phyloP scores from a whole-genome alignment of 306 rosid genomes.

The Luffa acutangula region DNA sequence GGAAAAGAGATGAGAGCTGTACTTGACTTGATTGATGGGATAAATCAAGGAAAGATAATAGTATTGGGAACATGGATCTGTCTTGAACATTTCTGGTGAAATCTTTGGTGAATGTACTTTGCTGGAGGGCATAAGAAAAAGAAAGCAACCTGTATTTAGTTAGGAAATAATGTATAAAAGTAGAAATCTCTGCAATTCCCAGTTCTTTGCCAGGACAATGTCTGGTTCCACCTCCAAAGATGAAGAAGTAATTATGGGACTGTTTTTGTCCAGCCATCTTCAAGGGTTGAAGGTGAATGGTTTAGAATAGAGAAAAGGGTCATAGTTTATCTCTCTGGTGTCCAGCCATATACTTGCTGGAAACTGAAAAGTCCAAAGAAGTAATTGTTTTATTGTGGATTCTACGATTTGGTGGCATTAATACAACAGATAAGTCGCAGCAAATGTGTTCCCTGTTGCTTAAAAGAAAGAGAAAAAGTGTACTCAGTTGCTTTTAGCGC shows the following conservation, averaged over 20 bases:
- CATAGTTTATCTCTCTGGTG: slow-evolving; percentile 86
- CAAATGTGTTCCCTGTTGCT: not conserved
- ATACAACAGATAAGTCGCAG: not conserved
- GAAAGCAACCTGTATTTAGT: slow-evolving; percentile 76
- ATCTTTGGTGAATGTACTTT: not conserved
- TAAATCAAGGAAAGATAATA: not conserved
- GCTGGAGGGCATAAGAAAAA: not conserved
- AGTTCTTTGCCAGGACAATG: slow-evolving; percentile 91
- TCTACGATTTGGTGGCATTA: not conserved
- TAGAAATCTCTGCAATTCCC: slow-evolving; percentile 80
- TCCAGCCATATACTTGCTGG: slow-evolving; percentile 16
- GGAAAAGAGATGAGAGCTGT: not conserved
- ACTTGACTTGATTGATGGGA: not conserved
- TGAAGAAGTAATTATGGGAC: slow-evolving; percentile 42
- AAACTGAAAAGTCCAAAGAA: not conserved
- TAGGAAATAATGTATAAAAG: slow-evolving; percentile 77
- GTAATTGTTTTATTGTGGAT: not conserved
- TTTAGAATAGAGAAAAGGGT: slow-evolving; percentile 58
- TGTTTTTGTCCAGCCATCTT: slow-evolving; percentile 88
- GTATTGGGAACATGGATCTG: not conserved
- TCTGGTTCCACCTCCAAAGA: slow-evolving; percentile 93
- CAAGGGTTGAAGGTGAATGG: slow-evolving; percentile 83
- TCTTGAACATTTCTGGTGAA: not conserved
- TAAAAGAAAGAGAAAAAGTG: not conserved
- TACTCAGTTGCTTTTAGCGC: not conserved